Percentiles rank a stretch among this genome's conserved stretches.
phyloP scores from a whole-genome alignment of 768 basidiomycete genomes.

The Leccinum incarnatum region DNA sequence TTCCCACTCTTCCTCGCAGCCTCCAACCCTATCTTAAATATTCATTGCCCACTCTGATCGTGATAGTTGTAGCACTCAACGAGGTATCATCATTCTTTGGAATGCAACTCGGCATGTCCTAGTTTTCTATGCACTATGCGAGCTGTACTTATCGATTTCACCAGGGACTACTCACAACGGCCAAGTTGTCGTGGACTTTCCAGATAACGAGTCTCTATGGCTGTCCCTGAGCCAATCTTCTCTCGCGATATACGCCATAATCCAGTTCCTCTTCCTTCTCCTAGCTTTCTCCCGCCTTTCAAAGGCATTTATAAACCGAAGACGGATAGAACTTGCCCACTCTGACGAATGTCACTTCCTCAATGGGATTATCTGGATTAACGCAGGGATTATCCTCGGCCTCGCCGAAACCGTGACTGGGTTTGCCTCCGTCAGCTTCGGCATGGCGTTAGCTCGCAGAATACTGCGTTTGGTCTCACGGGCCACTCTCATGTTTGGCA shows the following conservation, averaged over 20 bases:
- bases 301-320: slow-evolving; percentile 48
- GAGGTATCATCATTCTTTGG: slow-evolving; percentile 66
- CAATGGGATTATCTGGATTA: slow-evolving; percentile 66
- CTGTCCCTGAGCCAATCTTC: slow-evolving; percentile 58
- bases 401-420: slow-evolving; percentile 64
- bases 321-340: slow-evolving; percentile 45
- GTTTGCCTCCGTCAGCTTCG: slow-evolving; percentile 55
- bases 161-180: slow-evolving; percentile 9
- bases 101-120: slow-evolving; percentile 50
- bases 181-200: slow-evolving; percentile 43
- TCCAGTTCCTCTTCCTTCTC: slow-evolving; percentile 57
- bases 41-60: slow-evolving; percentile 52
- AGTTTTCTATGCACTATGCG: background rate
- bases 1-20: slow-evolving; percentile 50
- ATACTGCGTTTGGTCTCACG: slow-evolving; percentile 55
- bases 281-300: slow-evolving; percentile 59
- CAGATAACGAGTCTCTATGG: slow-evolving; percentile 40
- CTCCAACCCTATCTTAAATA: slow-evolving; percentile 44
- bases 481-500: slow-evolving; percentile 55
- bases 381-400: slow-evolving; percentile 58
- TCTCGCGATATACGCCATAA: slow-evolving; percentile 55
- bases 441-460: slow-evolving; percentile 51
- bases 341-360: slow-evolving; percentile 47
- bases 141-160: background rate
- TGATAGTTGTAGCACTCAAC: slow-evolving; percentile 52